phyloP scores from a whole-genome alignment of 768 basidiomycete species.

The Tremella yokohamensis region DNA sequence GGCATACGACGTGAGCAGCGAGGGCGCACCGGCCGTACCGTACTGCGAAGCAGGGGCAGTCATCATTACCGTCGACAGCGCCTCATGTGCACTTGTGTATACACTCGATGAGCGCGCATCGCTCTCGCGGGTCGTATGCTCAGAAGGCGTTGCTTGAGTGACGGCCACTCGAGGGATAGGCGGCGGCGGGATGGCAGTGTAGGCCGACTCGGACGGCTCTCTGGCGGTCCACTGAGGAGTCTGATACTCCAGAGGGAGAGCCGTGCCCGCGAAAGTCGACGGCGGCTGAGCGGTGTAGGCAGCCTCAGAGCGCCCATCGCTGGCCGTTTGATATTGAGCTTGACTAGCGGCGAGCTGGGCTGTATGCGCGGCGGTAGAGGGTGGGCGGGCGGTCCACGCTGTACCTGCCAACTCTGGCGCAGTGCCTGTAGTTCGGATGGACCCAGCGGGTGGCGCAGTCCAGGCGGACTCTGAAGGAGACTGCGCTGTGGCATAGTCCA shows the following conservation, averaged over 20 bases:
- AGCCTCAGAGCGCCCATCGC: background rate
- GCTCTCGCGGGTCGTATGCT: background rate
- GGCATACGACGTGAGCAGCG: constrained; percentile 1
- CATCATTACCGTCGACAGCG: background rate
- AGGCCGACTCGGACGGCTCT: background rate
- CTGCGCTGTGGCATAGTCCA: background rate
- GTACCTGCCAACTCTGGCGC: background rate
- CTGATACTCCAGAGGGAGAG: background rate
- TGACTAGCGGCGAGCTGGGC: background rate
- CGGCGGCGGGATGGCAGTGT: background rate
- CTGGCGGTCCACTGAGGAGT: constrained; percentile 1
- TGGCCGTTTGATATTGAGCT: no score
- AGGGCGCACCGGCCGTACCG: constrained; percentile 2
- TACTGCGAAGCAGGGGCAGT: constrained; percentile 2
- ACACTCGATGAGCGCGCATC: background rate
- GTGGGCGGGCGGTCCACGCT: background rate
- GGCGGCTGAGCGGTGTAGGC: constrained; percentile 4
- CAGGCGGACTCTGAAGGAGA: background rate
- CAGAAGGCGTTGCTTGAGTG: constrained; percentile 1
- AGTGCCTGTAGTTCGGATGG: no score
- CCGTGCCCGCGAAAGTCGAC: constrained; percentile 1
- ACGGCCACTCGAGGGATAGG: constrained; percentile 2
- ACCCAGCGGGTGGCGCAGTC: background rate
- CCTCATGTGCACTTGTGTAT: background rate
- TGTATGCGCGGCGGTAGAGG: constrained; percentile 3